Evolutionary conservation across 2,329 filamentous ascomycete genomes (phyloP), one percentile per base, ranked within the genome.

Genomic region (Aspergillus tamarii): DNA sequence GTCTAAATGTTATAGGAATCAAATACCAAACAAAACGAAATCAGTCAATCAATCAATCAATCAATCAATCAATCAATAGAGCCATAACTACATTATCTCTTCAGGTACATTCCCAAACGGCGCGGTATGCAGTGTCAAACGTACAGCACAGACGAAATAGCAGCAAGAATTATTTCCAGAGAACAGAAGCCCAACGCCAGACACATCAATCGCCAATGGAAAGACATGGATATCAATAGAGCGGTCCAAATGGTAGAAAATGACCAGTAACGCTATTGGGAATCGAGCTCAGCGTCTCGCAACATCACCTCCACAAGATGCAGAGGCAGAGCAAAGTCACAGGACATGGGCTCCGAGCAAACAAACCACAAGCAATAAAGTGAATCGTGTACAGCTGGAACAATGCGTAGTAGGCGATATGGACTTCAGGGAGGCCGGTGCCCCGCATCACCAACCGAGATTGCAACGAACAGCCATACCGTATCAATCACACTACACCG

Each of bases 221-320:
- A 63, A 63, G 64, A 74, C 68, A 72, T 72, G 75, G 74, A 76
- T 77, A 77, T 77, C 74, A 76, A 73, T 66, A 67, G 65, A 64
- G 52, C 53, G 32, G 57, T 57, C 52, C 64, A 12, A 57, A 45
- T 52, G 57, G 46, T 46, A 60, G 32, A 66, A 60, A 48, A 63
- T 61, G 55, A 45, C 43, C 63, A 62, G 62, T 54, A 64, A 61
- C 65, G 67, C 67, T 67, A 64, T 61, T 62, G 63, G 61, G 63
- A 68, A 68, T 69, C 66, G 63, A 61, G 66, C 59, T 64, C 60
- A 66, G 66, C 48, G 58, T 65, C 62, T 59, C 59, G 61, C 59
- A 67, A 59, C 58, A 66, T 67, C 60, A 60, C 59, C 61, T 57
- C 59, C 45, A 34, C 26, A 21, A 59, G 39, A 30, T 21, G 30